Evolutionary conservation across 257 asterid species (phyloP).

Genomic region (Ophiorrhiza pumila): DNA sequence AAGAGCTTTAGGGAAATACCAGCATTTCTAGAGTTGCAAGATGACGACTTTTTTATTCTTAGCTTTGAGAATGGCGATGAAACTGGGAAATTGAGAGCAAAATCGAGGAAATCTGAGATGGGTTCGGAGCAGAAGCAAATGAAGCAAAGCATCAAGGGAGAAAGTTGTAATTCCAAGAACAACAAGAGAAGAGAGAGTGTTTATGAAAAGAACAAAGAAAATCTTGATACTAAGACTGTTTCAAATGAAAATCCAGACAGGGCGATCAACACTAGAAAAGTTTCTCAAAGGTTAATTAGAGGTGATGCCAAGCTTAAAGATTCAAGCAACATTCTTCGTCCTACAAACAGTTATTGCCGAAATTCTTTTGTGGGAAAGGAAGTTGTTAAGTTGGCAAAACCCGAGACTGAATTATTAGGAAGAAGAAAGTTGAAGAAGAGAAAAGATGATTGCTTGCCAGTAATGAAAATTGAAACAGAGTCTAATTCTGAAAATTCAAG

Average conservation of each 20-base stretch:
- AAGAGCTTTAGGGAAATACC: constrained; percentile 41
- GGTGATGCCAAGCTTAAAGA: constrained; percentile 20
- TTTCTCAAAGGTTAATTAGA: neutral
- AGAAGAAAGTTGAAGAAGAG: constrained; percentile 21
- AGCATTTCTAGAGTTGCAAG: constrained; percentile 48
- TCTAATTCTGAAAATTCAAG: constrained; percentile 54
- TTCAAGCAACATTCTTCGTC: constrained; percentile 27
- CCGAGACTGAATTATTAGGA: neutral
- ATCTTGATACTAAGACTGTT: constrained; percentile 11
- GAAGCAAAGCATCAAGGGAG: constrained; percentile 15
- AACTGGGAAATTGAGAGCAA: constrained; percentile 6
- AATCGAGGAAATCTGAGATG: constrained; percentile 20
- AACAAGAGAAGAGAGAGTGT: constrained; percentile 22
- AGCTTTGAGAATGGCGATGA: constrained; percentile 48
- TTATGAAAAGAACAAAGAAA: constrained; percentile 37
- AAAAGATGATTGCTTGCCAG: constrained; percentile 18
- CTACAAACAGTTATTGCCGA: constrained; percentile 12
- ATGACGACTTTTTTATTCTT: constrained; percentile 58
- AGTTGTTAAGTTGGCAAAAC: neutral
- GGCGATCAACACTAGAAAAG: neutral
- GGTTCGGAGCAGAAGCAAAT: constrained; percentile 5
- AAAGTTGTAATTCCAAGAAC: constrained; percentile 18
- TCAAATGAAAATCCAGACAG: constrained; percentile 1
- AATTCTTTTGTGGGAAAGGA: neutral
- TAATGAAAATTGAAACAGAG: constrained; percentile 27